A percentile compares a stretch with the other conserved stretches of the same genome.
Evolutionary conservation across 441 rosid genomes (phyloP).

Genomic region (Lepidium campestre): DNA sequence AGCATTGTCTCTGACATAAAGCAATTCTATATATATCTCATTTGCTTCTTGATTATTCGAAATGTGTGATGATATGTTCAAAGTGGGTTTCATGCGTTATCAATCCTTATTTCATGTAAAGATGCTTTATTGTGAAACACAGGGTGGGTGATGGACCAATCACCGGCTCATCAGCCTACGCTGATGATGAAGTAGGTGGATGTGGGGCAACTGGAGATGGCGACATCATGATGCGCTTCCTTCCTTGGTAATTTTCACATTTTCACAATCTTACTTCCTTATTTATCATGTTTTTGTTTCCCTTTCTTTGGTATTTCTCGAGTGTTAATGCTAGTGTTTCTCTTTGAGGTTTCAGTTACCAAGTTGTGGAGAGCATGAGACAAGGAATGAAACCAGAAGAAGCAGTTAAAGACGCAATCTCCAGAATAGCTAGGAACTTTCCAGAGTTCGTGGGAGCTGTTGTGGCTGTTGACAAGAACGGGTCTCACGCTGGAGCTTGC

Average conservation of each 20-base stretch:
- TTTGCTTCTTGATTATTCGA: neutral
- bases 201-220: constrained; percentile 98
- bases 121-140: neutral
- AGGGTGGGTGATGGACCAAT: constrained; percentile 97
- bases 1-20: neutral
- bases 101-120: neutral
- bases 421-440: constrained; percentile 61
- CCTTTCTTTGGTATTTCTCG: no score
- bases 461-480: constrained; percentile 68
- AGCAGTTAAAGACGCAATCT: constrained; percentile 80
- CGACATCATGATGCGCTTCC: constrained; percentile 94
- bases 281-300: no score
- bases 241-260: no score
- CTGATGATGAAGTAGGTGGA: constrained; percentile 82
- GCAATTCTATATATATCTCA: neutral
- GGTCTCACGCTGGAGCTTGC: constrained; percentile 75
- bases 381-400: constrained; percentile 65
- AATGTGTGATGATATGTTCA: neutral
- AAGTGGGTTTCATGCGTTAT: neutral
- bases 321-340: no score
- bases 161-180: constrained; percentile 81
- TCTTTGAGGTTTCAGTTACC: constrained; percentile 49
- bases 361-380: constrained; percentile 95
- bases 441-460: constrained; percentile 81
- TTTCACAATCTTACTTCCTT: no score